These are phyloP conservation scores for Wickerhamiella brachini DNA, from an alignment of 805 yeast genomes.

Conservation along the genomic window DNA sequence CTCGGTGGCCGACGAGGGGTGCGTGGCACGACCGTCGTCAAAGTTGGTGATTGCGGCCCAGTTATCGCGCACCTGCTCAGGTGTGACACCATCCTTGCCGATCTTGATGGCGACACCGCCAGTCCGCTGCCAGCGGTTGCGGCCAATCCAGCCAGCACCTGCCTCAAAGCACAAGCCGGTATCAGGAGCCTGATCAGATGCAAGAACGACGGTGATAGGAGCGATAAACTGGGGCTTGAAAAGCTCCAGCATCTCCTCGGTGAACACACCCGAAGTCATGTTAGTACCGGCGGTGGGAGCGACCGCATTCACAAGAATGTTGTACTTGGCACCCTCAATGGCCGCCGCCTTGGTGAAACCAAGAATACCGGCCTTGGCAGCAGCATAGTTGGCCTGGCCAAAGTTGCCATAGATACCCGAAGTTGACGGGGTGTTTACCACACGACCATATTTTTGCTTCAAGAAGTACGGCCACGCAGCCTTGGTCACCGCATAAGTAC, in stretches of 20 bases:
- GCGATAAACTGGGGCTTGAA: constrained; percentile 84
- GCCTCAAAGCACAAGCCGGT: constrained; percentile 79
- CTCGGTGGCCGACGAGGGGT: constrained; percentile 54
- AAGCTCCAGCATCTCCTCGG: constrained; percentile 63
- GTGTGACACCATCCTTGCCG: constrained; percentile 33
- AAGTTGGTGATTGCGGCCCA: constrained; percentile 60
- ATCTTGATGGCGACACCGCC: constrained; percentile 53
- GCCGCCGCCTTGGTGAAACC: constrained; percentile 82
- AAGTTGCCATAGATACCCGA: constrained; percentile 96
- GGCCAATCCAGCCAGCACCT: constrained; percentile 95
- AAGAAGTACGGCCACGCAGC: constrained; percentile 86
- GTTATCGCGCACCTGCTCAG: constrained; percentile 59
- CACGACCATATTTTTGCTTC: constrained; percentile 65
- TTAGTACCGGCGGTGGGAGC: constrained; percentile 99
- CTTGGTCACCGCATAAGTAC: constrained; percentile 68
- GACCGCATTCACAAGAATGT: constrained; percentile 64
- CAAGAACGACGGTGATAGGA: constrained; percentile 68
- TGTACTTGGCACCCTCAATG: constrained; percentile 70
- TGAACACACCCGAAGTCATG: constrained; percentile 83
- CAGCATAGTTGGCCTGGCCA: constrained; percentile 92
- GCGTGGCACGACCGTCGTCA: constrained; percentile 36
- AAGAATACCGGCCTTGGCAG: constrained; percentile 81
- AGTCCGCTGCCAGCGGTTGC: constrained; percentile 90
- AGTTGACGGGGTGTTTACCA: constrained; percentile 84
- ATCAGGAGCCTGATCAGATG: constrained; percentile 59